Evolutionary conservation across 148 eudicot species (phyloP), one percentile per base, ranked within the genome.

Genomic region (Camellia sinensis): DNA sequence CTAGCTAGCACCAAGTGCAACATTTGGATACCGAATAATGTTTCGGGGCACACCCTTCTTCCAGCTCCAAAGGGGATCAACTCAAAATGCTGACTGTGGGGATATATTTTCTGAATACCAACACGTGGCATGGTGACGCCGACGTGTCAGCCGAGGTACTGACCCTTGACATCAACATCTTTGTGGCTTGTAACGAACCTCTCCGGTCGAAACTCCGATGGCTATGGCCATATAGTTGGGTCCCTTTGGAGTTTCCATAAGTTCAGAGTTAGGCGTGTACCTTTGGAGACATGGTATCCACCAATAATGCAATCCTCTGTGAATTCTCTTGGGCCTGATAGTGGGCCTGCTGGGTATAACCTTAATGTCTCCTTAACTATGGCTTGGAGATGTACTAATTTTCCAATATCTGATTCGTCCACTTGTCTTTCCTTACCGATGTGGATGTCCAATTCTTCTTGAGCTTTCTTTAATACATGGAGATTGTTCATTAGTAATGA

Each of bases 21-120:
- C 43, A 73, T 53, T 7, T 73, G 83, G 12, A 84, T 12, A 2
- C 72, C 81, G 67, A 75, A 70, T 7, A 59, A 3, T 0, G 56
- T 18, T 3, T 84, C 88, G 3, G 83, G 88, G 74, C 88, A 85
- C 29, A 52, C 74, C 21, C 85, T 74, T 22, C 83, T 67, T 5
- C 89, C 89, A 19, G 67, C 54, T 1, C 87, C 84, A 40, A 84
- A 87, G 2, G 85, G 88, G n/a, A 83, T 80, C 71, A 83, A 4
- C 62, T 83, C 84, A 79, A 83, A 86, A 75, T 78, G 62, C 5
- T 40, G 73, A n/a, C n/a, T n/a, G n/a, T n/a, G n/a, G n/a, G n/a
- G n/a, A n/a, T n/a, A n/a, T n/a, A n/a, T n/a, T n/a, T n/a, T n/a
- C n/a, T n/a, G n/a, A n/a, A n/a, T n/a, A n/a, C n/a, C n/a, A n/a